Evolutionary conservation across 1,284 basidiomycete species (phyloP).

Genomic region (Leccinum griseonigrum): DNA sequence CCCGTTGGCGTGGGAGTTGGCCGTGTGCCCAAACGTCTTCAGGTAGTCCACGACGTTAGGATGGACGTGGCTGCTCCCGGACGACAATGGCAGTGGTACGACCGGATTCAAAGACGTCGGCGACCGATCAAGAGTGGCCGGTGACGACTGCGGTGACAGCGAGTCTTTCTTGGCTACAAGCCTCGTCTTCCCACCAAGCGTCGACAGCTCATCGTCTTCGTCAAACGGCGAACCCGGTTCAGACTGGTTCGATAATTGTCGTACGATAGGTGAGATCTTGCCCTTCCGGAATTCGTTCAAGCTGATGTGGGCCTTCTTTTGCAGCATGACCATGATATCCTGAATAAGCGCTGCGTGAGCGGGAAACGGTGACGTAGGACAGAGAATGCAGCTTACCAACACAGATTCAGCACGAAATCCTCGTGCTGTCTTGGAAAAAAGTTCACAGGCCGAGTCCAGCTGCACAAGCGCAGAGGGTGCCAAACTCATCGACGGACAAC

Average conservation of each 20-base stretch:
- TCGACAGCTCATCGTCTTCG: conserved; percentile 68
- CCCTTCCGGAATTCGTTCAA: conserved; percentile 63
- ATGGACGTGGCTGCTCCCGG: conserved; percentile 45
- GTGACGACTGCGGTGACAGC: conserved; percentile 46
- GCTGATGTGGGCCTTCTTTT: conserved; percentile 62
- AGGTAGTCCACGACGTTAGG: conserved; percentile 65
- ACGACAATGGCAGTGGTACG: conserved; percentile 52
- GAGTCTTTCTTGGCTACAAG: conserved; percentile 63
- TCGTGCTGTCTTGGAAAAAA: conserved; percentile 68
- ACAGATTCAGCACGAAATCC: conserved; percentile 69
- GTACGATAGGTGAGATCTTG: conserved; percentile 44
- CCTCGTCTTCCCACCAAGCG: conserved; percentile 68
- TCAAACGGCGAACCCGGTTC: conserved; percentile 51
- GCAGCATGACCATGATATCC: conserved; percentile 44
- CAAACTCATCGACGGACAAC: conserved; percentile 77
- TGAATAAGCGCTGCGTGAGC: conserved; percentile 21
- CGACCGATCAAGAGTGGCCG: conserved; percentile 57
- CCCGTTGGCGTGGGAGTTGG: conserved; percentile 24
- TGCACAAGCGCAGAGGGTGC: conserved; percentile 76
- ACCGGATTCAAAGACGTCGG: conserved; percentile 66
- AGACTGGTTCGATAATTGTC: conserved; percentile 39
- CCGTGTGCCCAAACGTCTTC: conserved; percentile 51
- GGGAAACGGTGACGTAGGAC: neutral
- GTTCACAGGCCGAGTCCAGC: conserved; percentile 73
- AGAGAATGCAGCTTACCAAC: conserved; percentile 44